Evolutionary conservation across 2,329 filamentous ascomycete species (phyloP).

Genomic region (Sarocladiaceae sp.): DNA sequence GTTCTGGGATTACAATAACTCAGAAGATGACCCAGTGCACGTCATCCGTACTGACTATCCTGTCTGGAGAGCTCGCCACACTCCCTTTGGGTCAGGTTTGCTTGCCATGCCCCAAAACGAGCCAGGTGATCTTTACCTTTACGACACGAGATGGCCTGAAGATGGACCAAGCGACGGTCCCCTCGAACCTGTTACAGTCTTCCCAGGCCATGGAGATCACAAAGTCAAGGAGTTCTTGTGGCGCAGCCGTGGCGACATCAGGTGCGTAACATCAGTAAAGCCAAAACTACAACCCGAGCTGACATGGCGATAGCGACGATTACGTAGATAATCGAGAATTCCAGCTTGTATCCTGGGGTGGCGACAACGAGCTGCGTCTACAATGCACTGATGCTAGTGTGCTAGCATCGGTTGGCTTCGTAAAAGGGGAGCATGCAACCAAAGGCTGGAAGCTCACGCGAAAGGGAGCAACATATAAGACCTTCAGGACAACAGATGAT

Average conservation of each 20-base stretch:
- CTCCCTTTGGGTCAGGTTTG: conserved; percentile 79
- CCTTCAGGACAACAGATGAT: conserved; percentile 69
- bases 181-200: conserved; percentile 47
- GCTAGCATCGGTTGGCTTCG: conserved; percentile 64
- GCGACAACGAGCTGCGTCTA: conserved; percentile 74
- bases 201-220: conserved; percentile 54
- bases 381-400: conserved; percentile 63
- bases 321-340: conserved; percentile 81
- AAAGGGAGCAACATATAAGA: conserved; percentile 79
- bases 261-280: conserved; percentile 16
- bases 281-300: not conserved
- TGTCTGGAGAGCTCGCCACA: conserved; percentile 85
- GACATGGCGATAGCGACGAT: conserved; percentile 34
- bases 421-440: conserved; percentile 59
- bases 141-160: conserved; percentile 54
- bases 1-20: conserved; percentile 73
- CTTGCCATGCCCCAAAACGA: conserved; percentile 89
- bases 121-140: conserved; percentile 78
- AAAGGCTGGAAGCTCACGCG: conserved; percentile 67
- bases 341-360: conserved; percentile 88
- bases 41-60: conserved; percentile 79
- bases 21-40: conserved; percentile 61
- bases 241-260: conserved; percentile 66
- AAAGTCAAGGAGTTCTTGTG: conserved; percentile 90
- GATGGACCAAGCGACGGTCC: conserved; percentile 37